These are phyloP conservation scores for Ceratocystis destructans DNA, from an alignment of 2,329 filamentous ascomycete genomes.

Conservation along the genomic window DNA sequence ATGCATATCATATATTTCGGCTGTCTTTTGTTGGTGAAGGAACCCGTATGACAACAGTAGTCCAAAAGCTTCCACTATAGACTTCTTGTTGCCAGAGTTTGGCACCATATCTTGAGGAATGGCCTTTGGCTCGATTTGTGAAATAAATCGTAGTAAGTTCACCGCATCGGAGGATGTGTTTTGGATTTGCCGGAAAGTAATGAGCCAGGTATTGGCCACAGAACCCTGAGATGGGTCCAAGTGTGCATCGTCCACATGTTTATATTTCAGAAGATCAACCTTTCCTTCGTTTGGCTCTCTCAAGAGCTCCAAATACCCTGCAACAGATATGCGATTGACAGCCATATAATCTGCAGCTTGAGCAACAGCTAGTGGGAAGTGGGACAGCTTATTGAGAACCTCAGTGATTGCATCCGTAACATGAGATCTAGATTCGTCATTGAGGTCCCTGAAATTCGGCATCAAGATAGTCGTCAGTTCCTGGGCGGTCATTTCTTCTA, in stretches of 20 bases:
- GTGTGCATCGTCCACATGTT: background rate
- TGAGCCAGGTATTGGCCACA: background rate
- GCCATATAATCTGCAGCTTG: slow-evolving; percentile 20
- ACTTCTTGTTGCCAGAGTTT: background rate
- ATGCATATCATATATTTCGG: background rate
- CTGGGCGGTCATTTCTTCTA: background rate
- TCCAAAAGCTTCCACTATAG: background rate
- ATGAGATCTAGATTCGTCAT: background rate
- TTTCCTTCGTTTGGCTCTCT: background rate
- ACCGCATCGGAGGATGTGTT: background rate
- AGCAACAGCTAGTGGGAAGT: slow-evolving; percentile 19
- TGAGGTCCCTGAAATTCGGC: background rate
- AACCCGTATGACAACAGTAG: background rate
- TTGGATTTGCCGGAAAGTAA: background rate
- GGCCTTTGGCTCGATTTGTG: background rate
- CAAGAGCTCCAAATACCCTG: background rate
- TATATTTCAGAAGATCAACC: background rate
- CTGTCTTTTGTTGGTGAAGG: background rate
- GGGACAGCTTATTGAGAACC: background rate
- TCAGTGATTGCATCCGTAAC: background rate
- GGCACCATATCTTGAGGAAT: no score
- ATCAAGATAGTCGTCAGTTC: background rate
- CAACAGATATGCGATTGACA: background rate
- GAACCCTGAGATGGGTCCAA: background rate
- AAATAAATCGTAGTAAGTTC: background rate